These are phyloP conservation scores for Vitis amurensis DNA, from an alignment of 164 flowering plant genomes.

Conservation along the genomic window DNA sequence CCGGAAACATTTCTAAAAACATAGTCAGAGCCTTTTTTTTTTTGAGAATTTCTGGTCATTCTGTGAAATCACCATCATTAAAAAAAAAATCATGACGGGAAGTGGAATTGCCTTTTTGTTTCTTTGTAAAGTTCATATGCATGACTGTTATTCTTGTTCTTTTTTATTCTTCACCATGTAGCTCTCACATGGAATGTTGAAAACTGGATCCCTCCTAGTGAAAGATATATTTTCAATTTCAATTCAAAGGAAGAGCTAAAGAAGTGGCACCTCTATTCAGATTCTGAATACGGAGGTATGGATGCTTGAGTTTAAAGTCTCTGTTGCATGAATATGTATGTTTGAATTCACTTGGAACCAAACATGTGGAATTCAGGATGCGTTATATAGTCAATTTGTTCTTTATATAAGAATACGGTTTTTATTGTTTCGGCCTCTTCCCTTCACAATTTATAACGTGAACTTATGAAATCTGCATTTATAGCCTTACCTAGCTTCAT, in stretches of 20 bases:
- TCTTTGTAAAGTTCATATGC: neutral
- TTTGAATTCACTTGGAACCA: neutral
- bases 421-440: too few species aligned
- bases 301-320: neutral
- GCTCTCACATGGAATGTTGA: constrained; percentile 79
- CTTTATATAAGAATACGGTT: too few species aligned
- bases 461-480: too few species aligned
- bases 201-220: constrained; percentile 73
- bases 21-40: too few species aligned
- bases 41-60: too few species aligned
- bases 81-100: neutral
- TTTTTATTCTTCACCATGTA: constrained; percentile 20
- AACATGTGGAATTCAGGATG: too few species aligned
- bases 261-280: constrained; percentile 95
- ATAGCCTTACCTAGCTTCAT: too few species aligned
- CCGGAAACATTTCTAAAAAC: too few species aligned
- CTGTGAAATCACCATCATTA: too few species aligned
- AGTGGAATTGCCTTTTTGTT: neutral
- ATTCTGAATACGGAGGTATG: constrained; percentile 95
- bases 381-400: too few species aligned
- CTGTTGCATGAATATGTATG: neutral
- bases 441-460: too few species aligned
- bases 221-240: constrained; percentile 66
- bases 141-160: neutral
- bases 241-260: constrained; percentile 82